Base-by-base conservation (phyloP, 495 filamentous ascomycete genomes). In the Penicillium flavigenum region DNA sequence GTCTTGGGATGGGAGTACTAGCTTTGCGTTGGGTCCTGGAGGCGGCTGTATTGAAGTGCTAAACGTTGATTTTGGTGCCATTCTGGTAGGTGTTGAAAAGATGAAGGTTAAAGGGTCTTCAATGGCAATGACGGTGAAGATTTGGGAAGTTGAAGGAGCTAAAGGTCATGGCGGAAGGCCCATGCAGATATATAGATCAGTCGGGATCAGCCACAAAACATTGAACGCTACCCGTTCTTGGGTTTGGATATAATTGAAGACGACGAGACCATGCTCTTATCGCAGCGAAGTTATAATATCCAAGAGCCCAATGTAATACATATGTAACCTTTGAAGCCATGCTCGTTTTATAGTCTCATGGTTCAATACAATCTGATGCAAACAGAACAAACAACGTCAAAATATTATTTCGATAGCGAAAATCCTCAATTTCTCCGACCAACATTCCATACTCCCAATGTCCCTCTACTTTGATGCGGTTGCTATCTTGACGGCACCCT, bases 381-480 rank as follows among this genome's bases (percentile, higher is more conserved):
- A 70, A 70, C 69, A 68, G n/a, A 58, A 11, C 55, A 58, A 54
- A 58, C 48, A 58, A 29, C 9, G 14, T 31, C 19, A 17, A 34
- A 54, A 45, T 17, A 54, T 60, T 41, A 34, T 43, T 22, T 47
- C 32, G 47, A 45, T 42, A 5, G 26, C 42, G 39, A 31, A 54
- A 60, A 46, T 63, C 63, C 39, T 53, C 57, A 45, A 61, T 19
- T 46, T 42, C 27, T 22, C 47, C 31, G 16, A 39, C 6, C 36
- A 39, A 39, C 36, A 27, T 41, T 10, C 46, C 24, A 29, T 12
- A 16, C 20, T 42, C 59, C 44, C 57, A 43, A 95, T 98, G 94
- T 96, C 93, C 47, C 89, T 98, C 57, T 98, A 98, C 74, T 87
- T 94, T 69, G 94, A 98, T 73, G 87, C 91, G 24, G 91, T 89